Evolutionary conservation across 2,329 filamentous ascomycete genomes (phyloP).

Genomic region (Xylariomycetidae sp.): DNA sequence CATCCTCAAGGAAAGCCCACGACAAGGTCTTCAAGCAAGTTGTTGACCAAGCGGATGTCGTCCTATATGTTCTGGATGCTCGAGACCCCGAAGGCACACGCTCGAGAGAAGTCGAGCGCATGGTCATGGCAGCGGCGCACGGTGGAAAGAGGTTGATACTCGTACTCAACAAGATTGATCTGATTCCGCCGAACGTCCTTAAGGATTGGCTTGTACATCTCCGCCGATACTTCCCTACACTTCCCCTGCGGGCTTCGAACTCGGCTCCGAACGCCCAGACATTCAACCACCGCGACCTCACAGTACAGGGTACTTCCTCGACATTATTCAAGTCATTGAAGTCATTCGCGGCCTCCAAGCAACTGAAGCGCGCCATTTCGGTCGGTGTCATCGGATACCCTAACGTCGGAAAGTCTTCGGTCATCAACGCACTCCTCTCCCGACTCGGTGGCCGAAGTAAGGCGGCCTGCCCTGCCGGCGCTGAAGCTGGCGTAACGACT

Average conservation of each 20-base stretch:
- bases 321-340: slow-evolving; percentile 86
- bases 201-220: slow-evolving; percentile 81
- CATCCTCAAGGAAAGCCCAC: slow-evolving; percentile 75
- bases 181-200: slow-evolving; percentile 75
- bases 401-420: slow-evolving; percentile 93
- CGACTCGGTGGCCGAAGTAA: slow-evolving; percentile 63
- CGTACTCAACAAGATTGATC: slow-evolving; percentile 91
- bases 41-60: slow-evolving; percentile 79
- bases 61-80: slow-evolving; percentile 89
- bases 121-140: slow-evolving; percentile 80
- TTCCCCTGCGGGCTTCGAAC: slow-evolving; percentile 79
- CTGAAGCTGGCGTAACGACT: slow-evolving; percentile 89
- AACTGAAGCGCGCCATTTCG: slow-evolving; percentile 82
- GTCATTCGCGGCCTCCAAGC: slow-evolving; percentile 74
- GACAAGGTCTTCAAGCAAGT: slow-evolving; percentile 96
- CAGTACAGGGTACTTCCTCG: slow-evolving; percentile 77
- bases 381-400: slow-evolving; percentile 94
- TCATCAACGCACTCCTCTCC: slow-evolving; percentile 86
- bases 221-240: slow-evolving; percentile 82
- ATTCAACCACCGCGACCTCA: slow-evolving; percentile 88
- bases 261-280: slow-evolving; percentile 79
- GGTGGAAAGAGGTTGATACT: slow-evolving; percentile 85
- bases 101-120: slow-evolving; percentile 83
- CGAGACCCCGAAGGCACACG: slow-evolving; percentile 86
- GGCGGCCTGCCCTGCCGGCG: slow-evolving; percentile 75